These are phyloP conservation scores for Coemansia erecta DNA, from an alignment of 192 early-diverging fungal genomes.

Conservation along the genomic window DNA sequence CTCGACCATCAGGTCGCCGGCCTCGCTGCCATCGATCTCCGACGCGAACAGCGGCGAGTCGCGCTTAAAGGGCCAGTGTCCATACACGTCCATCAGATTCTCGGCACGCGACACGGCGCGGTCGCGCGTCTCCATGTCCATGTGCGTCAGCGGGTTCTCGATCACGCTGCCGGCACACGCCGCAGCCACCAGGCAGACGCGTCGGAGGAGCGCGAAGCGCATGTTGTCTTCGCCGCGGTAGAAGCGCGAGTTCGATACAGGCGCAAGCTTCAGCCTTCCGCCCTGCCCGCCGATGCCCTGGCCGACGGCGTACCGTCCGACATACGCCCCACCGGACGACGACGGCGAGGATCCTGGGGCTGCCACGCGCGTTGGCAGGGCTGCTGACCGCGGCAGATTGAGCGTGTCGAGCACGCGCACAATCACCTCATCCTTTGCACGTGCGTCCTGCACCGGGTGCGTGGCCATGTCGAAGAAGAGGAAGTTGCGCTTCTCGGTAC, in stretches of 20 bases:
- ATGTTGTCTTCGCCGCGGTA: constrained; percentile 30
- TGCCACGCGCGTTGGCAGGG: constrained; percentile 53
- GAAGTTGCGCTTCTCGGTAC: constrained; percentile 96
- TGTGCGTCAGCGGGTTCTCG: constrained; percentile 85
- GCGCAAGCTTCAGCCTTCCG: constrained; percentile 22
- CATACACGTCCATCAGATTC: constrained; percentile 84
- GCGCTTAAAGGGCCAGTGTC: constrained; percentile 68
- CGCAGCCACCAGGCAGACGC: constrained; percentile 88
- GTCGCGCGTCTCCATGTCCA: constrained; percentile 85
- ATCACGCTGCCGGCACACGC: constrained; percentile 97
- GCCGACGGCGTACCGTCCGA: constrained; percentile 5
- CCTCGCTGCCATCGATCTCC: constrained; percentile 55
- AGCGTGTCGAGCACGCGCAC: constrained; percentile 77
- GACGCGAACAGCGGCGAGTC: constrained; percentile 56
- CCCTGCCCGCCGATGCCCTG: constrained; percentile 44
- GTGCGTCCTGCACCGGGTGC: constrained; percentile 87
- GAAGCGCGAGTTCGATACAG: constrained; percentile 30
- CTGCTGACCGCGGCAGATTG: constrained; percentile 63
- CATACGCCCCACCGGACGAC: not conserved
- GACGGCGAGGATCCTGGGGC: constrained; percentile 50
- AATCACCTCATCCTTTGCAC: constrained; percentile 86
- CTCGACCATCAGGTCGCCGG: constrained; percentile 56
- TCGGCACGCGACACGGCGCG: constrained; percentile 86
- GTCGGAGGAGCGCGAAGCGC: constrained; percentile 64
- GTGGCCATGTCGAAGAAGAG: constrained; percentile 97